Conservation (phyloP, 1,284 basidiomycete genomes). For the Taiwanofungus camphoratus region DNA sequence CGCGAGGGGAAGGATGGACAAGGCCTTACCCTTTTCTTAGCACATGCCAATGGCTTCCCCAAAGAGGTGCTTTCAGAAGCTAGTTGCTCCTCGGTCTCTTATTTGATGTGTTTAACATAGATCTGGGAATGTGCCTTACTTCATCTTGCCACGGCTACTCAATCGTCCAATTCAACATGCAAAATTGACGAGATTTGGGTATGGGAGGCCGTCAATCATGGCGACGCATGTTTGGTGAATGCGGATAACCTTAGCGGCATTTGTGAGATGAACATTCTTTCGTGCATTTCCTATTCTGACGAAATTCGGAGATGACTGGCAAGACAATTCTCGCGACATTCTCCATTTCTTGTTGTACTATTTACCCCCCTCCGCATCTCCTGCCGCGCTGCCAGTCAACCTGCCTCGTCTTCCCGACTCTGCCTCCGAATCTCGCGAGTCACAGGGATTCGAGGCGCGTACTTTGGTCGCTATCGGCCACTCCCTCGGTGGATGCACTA, state of each 20-base stretch:
- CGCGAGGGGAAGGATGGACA: conserved; percentile 18
- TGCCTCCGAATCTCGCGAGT: conserved; percentile 36
- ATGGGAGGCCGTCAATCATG: conserved; percentile 52
- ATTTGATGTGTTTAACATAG: conserved; percentile 49
- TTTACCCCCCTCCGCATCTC: conserved; percentile 25
- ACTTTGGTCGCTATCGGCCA: conserved; percentile 70
- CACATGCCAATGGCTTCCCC: conserved; percentile 31
- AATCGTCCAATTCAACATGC: conserved; percentile 10
- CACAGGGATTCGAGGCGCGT: conserved; percentile 40
- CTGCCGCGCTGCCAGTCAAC: conserved; percentile 39
- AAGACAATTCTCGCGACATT: conserved; percentile 45
- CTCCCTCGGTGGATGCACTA: conserved; percentile 73
- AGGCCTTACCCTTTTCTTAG: conserved; percentile 30
- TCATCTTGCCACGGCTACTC: conserved; percentile 19
- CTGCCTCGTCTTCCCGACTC: conserved; percentile 39
- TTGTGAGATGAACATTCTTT: conserved; percentile 27
- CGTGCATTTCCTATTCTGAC: neutral
- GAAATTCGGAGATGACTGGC: conserved; percentile 39
- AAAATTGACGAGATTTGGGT: conserved; percentile 51
- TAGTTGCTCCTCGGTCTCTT: too few species aligned
- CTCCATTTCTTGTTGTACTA: conserved; percentile 42
- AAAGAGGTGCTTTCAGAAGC: conserved; percentile 33
- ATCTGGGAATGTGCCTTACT: conserved; percentile 30
- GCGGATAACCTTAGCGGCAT: conserved; percentile 38
- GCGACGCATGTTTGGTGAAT: conserved; percentile 48